Base-by-base conservation (phyloP, 2,329 filamentous ascomycete genomes). In the Fusarium camptoceras region DNA sequence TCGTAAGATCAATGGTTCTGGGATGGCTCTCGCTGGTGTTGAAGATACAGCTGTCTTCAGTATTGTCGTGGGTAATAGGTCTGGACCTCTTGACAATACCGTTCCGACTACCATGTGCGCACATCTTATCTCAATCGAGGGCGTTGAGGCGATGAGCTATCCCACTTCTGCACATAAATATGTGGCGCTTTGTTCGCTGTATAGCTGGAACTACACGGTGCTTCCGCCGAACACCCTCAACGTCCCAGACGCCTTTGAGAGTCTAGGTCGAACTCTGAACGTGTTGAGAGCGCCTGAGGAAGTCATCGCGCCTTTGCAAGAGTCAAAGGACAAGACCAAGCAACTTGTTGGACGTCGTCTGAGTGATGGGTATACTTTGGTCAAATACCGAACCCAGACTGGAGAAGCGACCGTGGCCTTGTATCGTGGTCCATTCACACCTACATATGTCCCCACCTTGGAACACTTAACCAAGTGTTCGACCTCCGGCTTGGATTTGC, bases 191-290 rank as follows among this genome's bases (percentile, higher is more conserved):
- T 74, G 76, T 25, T 81, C 79, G 0, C 64, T 85, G 1, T 64
- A 80, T 47, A 80, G 77, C 48, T 85, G 83, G 83, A 76, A 72
- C 8, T 84, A 84, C 54, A 80, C 76, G 0, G 68, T 71, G 6
- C 49, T 79, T 2, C 82, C 83, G 0, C 72, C 80, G 0, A 61
- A 73, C 1, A 65, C 72, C 0, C 68, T 81, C 47, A 81, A 82
- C 58, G 75, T 82, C 1, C 59, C 50, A 1, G 78, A 81, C 2
- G 62, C 77, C 0, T 79, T 81, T 49, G 61, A 70, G 30, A 53
- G 71, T 10, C 61, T 80, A 0, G 76, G 76, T 2, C n/a, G 37
- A 14, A 61, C 51, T 31, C 54, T 66, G 0, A 39, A 50, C 24
- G 57, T 74, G 7, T 9, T 73, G 5, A 58, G 70, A 14, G 39